phyloP scores from a whole-genome alignment of 2,329 filamentous ascomycete genomes.

The Aspergillus sp. region DNA sequence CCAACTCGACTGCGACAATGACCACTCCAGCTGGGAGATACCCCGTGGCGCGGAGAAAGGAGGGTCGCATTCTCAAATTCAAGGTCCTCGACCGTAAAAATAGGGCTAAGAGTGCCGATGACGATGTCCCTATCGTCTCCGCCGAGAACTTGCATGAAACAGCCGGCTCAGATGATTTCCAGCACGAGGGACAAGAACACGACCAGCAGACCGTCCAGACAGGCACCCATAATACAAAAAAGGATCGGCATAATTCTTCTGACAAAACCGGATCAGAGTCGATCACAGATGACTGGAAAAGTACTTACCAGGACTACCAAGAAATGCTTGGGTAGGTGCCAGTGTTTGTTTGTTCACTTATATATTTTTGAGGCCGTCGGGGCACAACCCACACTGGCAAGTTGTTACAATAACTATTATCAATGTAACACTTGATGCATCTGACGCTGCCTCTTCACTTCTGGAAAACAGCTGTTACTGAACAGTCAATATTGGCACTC shows the following conservation, averaged over 20 bases:
- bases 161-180: neutral
- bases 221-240: neutral
- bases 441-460: too few species aligned
- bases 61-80: conserved; percentile 15
- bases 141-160: neutral
- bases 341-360: neutral
- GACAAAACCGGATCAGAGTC: neutral
- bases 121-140: neutral
- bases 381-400: neutral
- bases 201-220: neutral
- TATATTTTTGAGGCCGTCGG: neutral
- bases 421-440: neutral
- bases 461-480: neutral
- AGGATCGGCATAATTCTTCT: neutral
- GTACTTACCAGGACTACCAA: conserved; percentile 3
- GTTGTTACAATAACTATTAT: neutral
- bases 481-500: neutral
- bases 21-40: conserved; percentile 9
- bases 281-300: neutral
- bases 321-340: neutral
- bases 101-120: neutral
- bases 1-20: conserved; percentile 10
- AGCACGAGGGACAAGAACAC: neutral
- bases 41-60: conserved; percentile 15
- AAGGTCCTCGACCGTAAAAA: conserved; percentile 11